Evolutionary conservation across 1,284 basidiomycete genomes (phyloP).

Genomic region (Ceratobasidium sp.): DNA sequence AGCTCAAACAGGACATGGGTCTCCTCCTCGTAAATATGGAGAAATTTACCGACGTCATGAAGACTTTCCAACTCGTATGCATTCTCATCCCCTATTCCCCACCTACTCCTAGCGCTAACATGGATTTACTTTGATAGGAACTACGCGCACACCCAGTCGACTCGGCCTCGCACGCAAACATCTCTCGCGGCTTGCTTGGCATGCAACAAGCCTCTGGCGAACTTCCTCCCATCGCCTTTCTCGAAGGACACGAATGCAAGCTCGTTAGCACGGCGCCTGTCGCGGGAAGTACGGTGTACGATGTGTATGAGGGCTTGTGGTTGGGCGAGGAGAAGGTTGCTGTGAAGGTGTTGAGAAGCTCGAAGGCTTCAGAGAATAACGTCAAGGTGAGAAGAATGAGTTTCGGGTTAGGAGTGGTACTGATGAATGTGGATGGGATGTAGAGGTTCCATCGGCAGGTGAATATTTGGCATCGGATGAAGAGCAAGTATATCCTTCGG

Average conservation of each 20-base stretch:
- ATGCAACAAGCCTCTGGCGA: slow-evolving; percentile 14
- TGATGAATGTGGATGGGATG: background rate
- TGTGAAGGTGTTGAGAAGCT: slow-evolving; percentile 43
- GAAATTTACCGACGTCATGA: slow-evolving; percentile 36
- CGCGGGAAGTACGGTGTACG: slow-evolving; percentile 34
- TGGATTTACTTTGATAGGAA: slow-evolving; percentile 24
- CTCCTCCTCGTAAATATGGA: slow-evolving; percentile 22
- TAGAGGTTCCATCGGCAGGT: slow-evolving; percentile 43
- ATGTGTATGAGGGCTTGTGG: slow-evolving; percentile 44
- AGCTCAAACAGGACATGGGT: slow-evolving; percentile 21
- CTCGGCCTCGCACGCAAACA: slow-evolving; percentile 20
- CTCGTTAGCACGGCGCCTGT: slow-evolving; percentile 3
- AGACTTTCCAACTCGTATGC: slow-evolving; percentile 34
- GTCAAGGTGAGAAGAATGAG: slow-evolving; percentile 17
- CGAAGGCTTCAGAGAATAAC: slow-evolving; percentile 37
- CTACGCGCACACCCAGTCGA: slow-evolving; percentile 19
- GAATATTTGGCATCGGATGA: slow-evolving; percentile 41
- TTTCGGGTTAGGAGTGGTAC: too few relatives aligned
- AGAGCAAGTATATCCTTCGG: slow-evolving; percentile 40
- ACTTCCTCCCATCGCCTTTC: slow-evolving; percentile 32
- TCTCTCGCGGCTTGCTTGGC: slow-evolving; percentile 27
- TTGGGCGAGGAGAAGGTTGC: slow-evolving; percentile 42
- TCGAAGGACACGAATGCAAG: slow-evolving; percentile 35
- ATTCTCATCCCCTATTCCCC: background rate
- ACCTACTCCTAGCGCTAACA: background rate